Conservation (phyloP, 495 filamentous ascomycete species). For the Neurospora sp. region DNA sequence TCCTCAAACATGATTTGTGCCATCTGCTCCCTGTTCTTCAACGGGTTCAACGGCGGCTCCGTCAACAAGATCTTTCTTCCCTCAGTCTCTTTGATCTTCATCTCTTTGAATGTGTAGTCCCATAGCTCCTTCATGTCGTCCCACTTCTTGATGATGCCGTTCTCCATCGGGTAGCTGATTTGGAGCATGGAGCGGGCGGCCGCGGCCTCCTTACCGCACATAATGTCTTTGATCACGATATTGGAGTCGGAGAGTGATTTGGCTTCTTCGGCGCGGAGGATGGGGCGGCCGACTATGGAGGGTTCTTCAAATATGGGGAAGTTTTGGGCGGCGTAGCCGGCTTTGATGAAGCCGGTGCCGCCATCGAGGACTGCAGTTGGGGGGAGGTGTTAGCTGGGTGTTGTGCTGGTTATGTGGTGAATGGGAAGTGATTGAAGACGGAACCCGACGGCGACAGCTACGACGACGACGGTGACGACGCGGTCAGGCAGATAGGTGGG, state of each 20-base stretch:
- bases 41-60: slow-evolving; percentile 94
- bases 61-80: slow-evolving; percentile 97
- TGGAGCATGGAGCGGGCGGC: slow-evolving; percentile 94
- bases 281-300: slow-evolving; percentile 95
- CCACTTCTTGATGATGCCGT: slow-evolving; percentile 98
- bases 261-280: slow-evolving; percentile 84
- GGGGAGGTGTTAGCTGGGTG: slow-evolving; percentile 13
- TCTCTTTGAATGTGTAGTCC: slow-evolving; percentile 99
- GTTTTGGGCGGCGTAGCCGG: slow-evolving; percentile 97
- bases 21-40: slow-evolving; percentile 95
- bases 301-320: slow-evolving; percentile 98
- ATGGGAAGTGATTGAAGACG: neutral
- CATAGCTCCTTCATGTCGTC: slow-evolving; percentile 99
- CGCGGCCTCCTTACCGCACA: slow-evolving; percentile 98
- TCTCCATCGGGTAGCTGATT: slow-evolving; percentile 98
- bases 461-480: neutral
- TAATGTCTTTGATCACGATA: slow-evolving; percentile 83
- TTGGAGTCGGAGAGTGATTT: slow-evolving; percentile 36
- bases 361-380: slow-evolving; percentile 80
- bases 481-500: neutral
- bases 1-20: slow-evolving; percentile 96
- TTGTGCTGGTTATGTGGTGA: neutral
- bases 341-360: slow-evolving; percentile 99
- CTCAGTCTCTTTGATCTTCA: slow-evolving; percentile 81
- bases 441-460: neutral